These are phyloP conservation scores for Trichophyton mentagrophytes DNA, from an alignment of 2,329 filamentous ascomycete genomes.

Conservation along the genomic window DNA sequence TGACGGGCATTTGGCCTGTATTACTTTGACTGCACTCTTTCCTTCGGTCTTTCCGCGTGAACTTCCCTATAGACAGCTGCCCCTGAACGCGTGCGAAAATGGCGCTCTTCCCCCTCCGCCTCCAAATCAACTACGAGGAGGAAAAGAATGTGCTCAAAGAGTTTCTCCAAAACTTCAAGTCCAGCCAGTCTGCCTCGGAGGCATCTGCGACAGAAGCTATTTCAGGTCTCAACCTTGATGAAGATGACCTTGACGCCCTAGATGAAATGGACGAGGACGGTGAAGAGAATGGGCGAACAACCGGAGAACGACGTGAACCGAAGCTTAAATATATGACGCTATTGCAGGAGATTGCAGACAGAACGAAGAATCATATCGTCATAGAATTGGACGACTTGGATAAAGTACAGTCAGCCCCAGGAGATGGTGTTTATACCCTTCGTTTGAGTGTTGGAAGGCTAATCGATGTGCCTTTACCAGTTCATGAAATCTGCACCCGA, in stretches of 20 bases:
- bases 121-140: conserved; percentile 72
- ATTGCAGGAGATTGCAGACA: conserved; percentile 75
- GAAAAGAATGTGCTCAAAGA: conserved; percentile 73
- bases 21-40: neutral
- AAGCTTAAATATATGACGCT: conserved; percentile 81
- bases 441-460: neutral
- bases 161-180: conserved; percentile 81
- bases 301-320: conserved; percentile 38
- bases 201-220: conserved; percentile 65
- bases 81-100: conserved; percentile 38
- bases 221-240: conserved; percentile 72
- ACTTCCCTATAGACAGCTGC: neutral
- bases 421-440: neutral
- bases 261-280: conserved; percentile 80
- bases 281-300: conserved; percentile 16
- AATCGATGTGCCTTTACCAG: conserved; percentile 30
- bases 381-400: conserved; percentile 84
- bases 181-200: conserved; percentile 49
- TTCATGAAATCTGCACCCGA: conserved; percentile 63
- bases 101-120: conserved; percentile 71
- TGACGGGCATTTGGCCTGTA: too few relatives aligned
- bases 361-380: conserved; percentile 60
- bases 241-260: conserved; percentile 75
- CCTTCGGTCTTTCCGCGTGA: neutral
- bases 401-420: conserved; percentile 39